Conservation (phyloP, 1,284 basidiomycete species). For the Ceratobasidium sp. region DNA sequence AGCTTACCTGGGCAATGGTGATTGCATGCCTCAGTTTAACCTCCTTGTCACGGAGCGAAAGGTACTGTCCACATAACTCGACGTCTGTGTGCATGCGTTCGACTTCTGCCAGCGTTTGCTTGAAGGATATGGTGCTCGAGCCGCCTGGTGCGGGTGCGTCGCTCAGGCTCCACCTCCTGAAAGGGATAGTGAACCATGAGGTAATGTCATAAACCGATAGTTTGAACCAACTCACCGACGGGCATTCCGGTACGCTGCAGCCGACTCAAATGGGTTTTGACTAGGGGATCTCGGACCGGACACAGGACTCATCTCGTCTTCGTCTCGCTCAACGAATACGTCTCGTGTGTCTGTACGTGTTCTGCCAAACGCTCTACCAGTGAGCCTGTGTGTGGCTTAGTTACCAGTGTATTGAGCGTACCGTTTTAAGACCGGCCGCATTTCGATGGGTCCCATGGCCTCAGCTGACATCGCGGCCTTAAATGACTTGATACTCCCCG, state of each 20-base stretch:
- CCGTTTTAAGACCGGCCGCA: slow-evolving; percentile 32
- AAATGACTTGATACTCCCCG: slow-evolving; percentile 39
- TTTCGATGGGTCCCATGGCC: slow-evolving; percentile 1
- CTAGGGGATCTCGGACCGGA: slow-evolving; percentile 6
- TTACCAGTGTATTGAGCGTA: background rate
- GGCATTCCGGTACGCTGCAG: slow-evolving; percentile 2
- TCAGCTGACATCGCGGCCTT: slow-evolving; percentile 16
- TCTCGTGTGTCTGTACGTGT: slow-evolving; percentile 36
- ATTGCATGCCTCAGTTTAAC: slow-evolving; percentile 47
- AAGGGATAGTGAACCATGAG: background rate
- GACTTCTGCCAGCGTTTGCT: background rate
- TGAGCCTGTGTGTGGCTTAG: background rate
- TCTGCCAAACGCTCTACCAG: background rate
- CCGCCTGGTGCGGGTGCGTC: slow-evolving; percentile 35
- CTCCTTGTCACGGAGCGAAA: slow-evolving; percentile 44
- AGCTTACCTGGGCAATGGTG: slow-evolving; percentile 45
- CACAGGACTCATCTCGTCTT: slow-evolving; percentile 28
- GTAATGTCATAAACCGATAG: background rate
- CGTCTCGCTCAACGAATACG: slow-evolving; percentile 30
- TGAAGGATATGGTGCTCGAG: background rate
- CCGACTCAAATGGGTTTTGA: slow-evolving; percentile 5
- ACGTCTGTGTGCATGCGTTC: slow-evolving; percentile 48
- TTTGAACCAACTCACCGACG: slow-evolving; percentile 8
- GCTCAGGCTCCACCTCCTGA: slow-evolving; percentile 46
- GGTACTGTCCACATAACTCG: slow-evolving; percentile 46